Evolutionary conservation across 495 filamentous ascomycete species (phyloP).

Genomic region (Daldinia grandis): DNA sequence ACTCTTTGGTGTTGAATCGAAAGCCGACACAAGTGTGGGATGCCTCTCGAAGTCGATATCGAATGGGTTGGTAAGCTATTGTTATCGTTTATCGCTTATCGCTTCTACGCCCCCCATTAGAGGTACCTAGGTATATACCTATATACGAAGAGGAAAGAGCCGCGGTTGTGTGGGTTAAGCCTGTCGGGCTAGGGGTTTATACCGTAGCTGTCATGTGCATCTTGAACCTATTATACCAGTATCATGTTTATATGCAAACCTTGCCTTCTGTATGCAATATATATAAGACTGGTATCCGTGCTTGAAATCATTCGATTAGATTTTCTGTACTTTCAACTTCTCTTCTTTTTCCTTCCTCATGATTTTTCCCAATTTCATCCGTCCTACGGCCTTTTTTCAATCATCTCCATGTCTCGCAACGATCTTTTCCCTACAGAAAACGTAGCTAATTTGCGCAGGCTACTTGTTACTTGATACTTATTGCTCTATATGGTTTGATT

Average conservation of each 20-base stretch:
- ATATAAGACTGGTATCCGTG: not conserved
- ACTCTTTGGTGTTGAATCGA: conserved; percentile 5
- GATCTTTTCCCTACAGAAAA: not conserved
- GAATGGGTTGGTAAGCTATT: conserved; percentile 34
- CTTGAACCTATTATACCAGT: not conserved
- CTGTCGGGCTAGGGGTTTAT: not conserved
- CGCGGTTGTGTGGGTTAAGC: conserved; percentile 1
- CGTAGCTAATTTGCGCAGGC: not conserved
- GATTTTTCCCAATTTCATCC: conserved; percentile 24
- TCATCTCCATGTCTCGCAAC: not conserved
- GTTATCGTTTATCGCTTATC: conserved; percentile 29
- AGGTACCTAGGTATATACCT: too few species aligned
- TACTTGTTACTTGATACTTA: not conserved
- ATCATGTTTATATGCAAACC: not conserved
- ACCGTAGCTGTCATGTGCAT: not conserved
- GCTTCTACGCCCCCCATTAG: conserved; percentile 8
- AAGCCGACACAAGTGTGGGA: not conserved
- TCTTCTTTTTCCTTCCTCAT: not conserved
- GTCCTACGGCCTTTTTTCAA: not conserved
- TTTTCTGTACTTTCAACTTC: conserved; percentile 31
- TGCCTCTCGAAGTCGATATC: conserved; percentile 9
- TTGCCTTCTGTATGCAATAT: not conserved
- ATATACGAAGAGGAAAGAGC: conserved; percentile 3
- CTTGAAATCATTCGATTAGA: conserved; percentile 28
- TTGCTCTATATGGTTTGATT: conserved; percentile 7